Conservation (phyloP, 805 yeast genomes). For the Ogataea thermomethanolica region DNA sequence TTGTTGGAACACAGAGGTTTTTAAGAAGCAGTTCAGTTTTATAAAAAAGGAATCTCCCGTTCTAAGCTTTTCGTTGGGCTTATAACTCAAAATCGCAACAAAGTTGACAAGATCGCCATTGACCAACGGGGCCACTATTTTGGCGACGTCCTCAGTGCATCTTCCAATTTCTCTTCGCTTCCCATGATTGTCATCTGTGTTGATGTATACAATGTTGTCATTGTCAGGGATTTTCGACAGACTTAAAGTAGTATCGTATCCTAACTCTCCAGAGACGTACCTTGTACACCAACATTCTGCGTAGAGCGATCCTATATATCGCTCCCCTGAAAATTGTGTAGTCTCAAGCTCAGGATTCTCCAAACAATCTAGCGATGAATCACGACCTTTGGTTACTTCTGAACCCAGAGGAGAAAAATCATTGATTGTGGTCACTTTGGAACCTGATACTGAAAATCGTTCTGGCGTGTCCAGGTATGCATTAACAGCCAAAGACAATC, state of each 20-base stretch:
- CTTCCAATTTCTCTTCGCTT: slow-evolving; percentile 65
- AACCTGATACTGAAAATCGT: no score
- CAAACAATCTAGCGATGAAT: no score
- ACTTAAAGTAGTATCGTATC: slow-evolving; percentile 37
- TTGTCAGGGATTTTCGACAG: slow-evolving; percentile 20
- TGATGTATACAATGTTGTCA: slow-evolving; percentile 27
- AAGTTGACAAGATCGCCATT: slow-evolving; percentile 53
- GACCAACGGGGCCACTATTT: slow-evolving; percentile 60
- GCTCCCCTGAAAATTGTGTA: slow-evolving; percentile 13
- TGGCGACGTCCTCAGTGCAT: slow-evolving; percentile 65
- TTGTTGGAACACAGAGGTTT: slow-evolving; percentile 5
- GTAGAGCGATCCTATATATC: slow-evolving; percentile 56
- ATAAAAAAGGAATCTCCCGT: slow-evolving; percentile 76
- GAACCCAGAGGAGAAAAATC: no score
- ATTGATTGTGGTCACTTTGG: no score
- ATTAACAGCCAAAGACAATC: slow-evolving; percentile 38
- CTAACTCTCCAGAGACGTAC: slow-evolving; percentile 48
- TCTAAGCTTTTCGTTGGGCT: slow-evolving; percentile 50
- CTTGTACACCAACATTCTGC: slow-evolving; percentile 72
- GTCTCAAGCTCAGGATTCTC: no score
- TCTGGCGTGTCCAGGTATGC: slow-evolving; percentile 35
- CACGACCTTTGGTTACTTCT: no score
- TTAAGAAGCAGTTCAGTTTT: slow-evolving; percentile 63
- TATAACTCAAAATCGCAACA: slow-evolving; percentile 54
- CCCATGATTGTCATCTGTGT: slow-evolving; percentile 14